Evolutionary conservation across 2,329 filamentous ascomycete genomes (phyloP).

Genomic region (Leptographium radiaticola): DNA sequence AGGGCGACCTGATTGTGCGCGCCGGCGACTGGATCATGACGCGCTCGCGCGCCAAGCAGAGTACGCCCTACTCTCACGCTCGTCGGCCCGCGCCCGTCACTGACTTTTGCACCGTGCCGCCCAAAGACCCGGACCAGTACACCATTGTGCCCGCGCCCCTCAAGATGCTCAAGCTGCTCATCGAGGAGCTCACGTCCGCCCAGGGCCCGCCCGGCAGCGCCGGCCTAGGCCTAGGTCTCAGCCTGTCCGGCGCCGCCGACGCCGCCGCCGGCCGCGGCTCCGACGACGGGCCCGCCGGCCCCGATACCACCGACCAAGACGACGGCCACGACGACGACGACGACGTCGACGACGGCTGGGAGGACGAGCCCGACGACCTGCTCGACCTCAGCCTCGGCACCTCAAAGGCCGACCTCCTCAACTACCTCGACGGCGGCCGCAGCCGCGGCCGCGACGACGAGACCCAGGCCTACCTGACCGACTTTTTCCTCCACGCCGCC

Average conservation of each 20-base stretch:
- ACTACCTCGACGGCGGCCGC: slow-evolving; percentile 49
- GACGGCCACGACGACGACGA: slow-evolving; percentile 35
- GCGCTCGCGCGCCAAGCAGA: slow-evolving; percentile 74
- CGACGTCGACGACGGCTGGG: slow-evolving; percentile 65
- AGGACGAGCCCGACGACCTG: slow-evolving; percentile 73
- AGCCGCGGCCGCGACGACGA: slow-evolving; percentile 71
- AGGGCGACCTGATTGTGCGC: slow-evolving; percentile 78
- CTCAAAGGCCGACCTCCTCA: slow-evolving; percentile 69
- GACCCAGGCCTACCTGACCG: slow-evolving; percentile 69
- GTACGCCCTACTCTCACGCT: slow-evolving; percentile 29
- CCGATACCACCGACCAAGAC: slow-evolving; percentile 17
- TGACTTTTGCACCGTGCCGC: slow-evolving; percentile 15
- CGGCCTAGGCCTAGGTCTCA: slow-evolving; percentile 6
- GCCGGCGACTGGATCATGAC: slow-evolving; percentile 83
- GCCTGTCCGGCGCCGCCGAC: slow-evolving; percentile 24
- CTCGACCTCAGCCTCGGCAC: slow-evolving; percentile 62
- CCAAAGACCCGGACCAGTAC: slow-evolving; percentile 70
- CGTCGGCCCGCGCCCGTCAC: slow-evolving; percentile 8
- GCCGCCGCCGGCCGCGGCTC: not conserved
- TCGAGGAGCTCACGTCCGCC: slow-evolving; percentile 79
- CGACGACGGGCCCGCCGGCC: not conserved
- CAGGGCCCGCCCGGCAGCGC: slow-evolving; percentile 42
- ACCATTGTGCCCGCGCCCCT: slow-evolving; percentile 77
- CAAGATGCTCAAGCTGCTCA: slow-evolving; percentile 92
- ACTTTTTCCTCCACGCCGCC: slow-evolving; percentile 60